A percentile compares a stretch with the other conserved stretches of the same genome.
Evolutionary conservation across 2,329 filamentous ascomycete genomes (phyloP).

Genomic region (Aspergillaceae sp.): DNA sequence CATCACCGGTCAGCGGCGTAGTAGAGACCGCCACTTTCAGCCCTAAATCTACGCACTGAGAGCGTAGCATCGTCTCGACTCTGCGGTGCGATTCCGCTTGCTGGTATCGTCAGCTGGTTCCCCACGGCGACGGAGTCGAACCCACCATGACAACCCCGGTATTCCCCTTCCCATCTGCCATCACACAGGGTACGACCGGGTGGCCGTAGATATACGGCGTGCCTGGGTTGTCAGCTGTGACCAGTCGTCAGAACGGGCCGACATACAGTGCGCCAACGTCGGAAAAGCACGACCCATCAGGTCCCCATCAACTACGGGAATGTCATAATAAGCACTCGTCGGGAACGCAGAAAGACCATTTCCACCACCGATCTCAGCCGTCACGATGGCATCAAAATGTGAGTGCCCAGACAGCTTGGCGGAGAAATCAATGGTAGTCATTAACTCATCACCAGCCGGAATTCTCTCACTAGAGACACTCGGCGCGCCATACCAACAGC

Average conservation of each 20-base stretch:
- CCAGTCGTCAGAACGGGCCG: background rate
- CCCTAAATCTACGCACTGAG: slow-evolving; percentile 19
- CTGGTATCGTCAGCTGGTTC: background rate
- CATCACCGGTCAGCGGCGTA: slow-evolving; percentile 13
- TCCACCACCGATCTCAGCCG: slow-evolving; percentile 22
- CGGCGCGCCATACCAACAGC: slow-evolving; percentile 38
- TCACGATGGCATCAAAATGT: slow-evolving; percentile 25
- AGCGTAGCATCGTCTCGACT: slow-evolving; percentile 18
- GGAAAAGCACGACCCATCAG: slow-evolving; percentile 43
- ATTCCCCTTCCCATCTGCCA: slow-evolving; percentile 37
- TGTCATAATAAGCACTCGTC: slow-evolving; percentile 21
- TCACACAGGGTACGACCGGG: slow-evolving; percentile 29
- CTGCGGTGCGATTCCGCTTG: slow-evolving; percentile 17
- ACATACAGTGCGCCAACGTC: slow-evolving; percentile 11
- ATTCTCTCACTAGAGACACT: slow-evolving; percentile 10
- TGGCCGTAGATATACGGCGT: slow-evolving; percentile 37
- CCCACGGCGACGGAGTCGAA: background rate
- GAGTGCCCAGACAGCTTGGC: slow-evolving; percentile 19
- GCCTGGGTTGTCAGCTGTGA: slow-evolving; percentile 14
- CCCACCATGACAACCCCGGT: slow-evolving; percentile 18
- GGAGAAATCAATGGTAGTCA: slow-evolving; percentile 5
- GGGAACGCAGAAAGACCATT: slow-evolving; percentile 30
- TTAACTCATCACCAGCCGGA: slow-evolving; percentile 5
- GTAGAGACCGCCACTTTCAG: slow-evolving; percentile 14
- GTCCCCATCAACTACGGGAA: slow-evolving; percentile 39